Evolutionary conservation across 768 basidiomycete genomes (phyloP).

Genomic region (Panaeolus papilionaceus): DNA sequence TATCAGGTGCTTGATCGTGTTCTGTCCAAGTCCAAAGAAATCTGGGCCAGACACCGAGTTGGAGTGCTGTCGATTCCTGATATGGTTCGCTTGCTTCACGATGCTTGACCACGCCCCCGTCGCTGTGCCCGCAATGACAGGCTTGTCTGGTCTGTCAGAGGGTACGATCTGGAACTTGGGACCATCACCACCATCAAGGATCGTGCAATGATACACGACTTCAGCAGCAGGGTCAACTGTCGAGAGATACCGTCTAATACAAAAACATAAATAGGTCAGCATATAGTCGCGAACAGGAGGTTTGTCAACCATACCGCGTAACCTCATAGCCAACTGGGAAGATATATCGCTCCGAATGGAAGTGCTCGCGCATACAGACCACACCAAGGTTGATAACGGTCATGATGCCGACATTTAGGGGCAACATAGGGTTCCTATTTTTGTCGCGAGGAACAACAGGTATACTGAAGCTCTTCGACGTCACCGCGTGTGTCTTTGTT

Average conservation of each 20-base stretch:
- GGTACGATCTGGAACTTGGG: conserved; percentile 88
- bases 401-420: conserved; percentile 88
- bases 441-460: conserved; percentile 82
- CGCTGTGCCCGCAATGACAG: conserved; percentile 85
- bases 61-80: conserved; percentile 82
- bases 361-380: conserved; percentile 83
- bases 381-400: conserved; percentile 77
- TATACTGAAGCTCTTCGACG: conserved; percentile 77
- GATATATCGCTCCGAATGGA: conserved; percentile 88
- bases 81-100: conserved; percentile 81
- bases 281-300: conserved; percentile 13
- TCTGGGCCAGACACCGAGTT: conserved; percentile 90
- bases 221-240: conserved; percentile 70
- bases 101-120: conserved; percentile 89
- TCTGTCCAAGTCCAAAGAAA: conserved; percentile 87
- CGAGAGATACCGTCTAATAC: conserved; percentile 74
- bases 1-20: conserved; percentile 90
- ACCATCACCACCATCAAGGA: conserved; percentile 84
- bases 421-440: conserved; percentile 71
- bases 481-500: conserved; percentile 81
- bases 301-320: conserved; percentile 56
- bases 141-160: conserved; percentile 70
- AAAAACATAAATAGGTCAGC: conserved; percentile 18
- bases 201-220: conserved; percentile 82
- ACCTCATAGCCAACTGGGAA: conserved; percentile 90